Evolutionary conservation across 1,139 yeast species (phyloP), one percentile per base, ranked within the genome.

Genomic region (Geotrichum histeridarum): DNA sequence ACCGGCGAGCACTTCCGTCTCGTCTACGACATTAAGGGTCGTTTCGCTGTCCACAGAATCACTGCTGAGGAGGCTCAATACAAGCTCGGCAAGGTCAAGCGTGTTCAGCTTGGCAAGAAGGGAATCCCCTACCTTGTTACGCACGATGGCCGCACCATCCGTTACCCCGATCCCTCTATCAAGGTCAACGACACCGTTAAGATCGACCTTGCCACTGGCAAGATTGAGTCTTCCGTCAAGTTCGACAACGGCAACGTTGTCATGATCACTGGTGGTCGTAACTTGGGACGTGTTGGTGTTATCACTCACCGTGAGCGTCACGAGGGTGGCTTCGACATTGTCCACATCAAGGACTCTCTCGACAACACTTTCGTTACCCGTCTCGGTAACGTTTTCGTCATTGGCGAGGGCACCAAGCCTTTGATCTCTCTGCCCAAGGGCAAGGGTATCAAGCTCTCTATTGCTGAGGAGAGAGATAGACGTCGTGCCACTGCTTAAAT

Each of bases 391-490:
- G 96, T 93, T 70, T 93, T 93, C 79, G 86, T 91, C 73, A 86
- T 93, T 74, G 98, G 98, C 81, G 97, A 91, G 81, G 94, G 94
- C 73, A 87, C 91, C 78, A 91, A 90, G 82, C 96, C 98, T 73
- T 83, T 84, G 83, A 84, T 93, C 75, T 89, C 97, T 63, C 83
- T 93, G 78, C 99, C 99, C 83, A 93, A 90, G 91, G 98, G 98
- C 82, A 93, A 93, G 86, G 99, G 99, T 87, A 87, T 93, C 78
- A 93, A 91, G 83, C 86, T 93, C 75, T 78, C 95, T 72, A 90
- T 91, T 76, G 82, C 98, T 73, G 99, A 93, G 82, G 99, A 93
- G 85, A 91, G 99, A 83, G 99, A 93, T 91, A 86, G 95, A 85
- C 77, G 78, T 60, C 74, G 77, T 57, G 73, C 27, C 27, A 22